Percentiles rank a stretch among this genome's conserved stretches.
Evolutionary conservation across 148 eudicot species (phyloP).

Genomic region (Rhododendron williamsianum): DNA sequence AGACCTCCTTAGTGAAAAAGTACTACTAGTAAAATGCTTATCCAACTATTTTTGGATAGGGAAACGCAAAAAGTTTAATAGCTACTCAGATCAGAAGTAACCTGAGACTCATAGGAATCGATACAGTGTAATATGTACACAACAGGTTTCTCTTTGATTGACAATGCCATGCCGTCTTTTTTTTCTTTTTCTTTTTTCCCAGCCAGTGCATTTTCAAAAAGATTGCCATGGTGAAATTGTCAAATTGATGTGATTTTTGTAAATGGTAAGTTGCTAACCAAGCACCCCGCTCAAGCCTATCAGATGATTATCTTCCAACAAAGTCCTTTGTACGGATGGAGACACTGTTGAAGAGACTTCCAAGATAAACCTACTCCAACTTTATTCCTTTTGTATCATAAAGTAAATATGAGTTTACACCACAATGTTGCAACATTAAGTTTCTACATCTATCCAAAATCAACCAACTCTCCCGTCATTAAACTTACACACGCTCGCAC

Average conservation of each 20-base stretch:
- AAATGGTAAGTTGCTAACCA: not conserved
- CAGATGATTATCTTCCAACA: not conserved
- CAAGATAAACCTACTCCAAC: not conserved
- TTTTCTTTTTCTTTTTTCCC: too few relatives aligned
- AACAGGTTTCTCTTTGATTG: not conserved
- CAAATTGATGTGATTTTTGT: not conserved
- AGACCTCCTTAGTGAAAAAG: not conserved
- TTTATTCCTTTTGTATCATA: not conserved
- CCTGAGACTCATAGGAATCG: not conserved
- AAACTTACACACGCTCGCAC: not conserved
- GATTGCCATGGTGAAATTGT: not conserved
- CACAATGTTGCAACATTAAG: not conserved
- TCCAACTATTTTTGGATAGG: not conserved
- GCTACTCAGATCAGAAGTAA: conserved; percentile 2
- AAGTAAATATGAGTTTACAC: not conserved
- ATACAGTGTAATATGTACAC: not conserved
- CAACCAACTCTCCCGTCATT: not conserved
- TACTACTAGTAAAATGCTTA: not conserved
- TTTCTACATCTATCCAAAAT: not conserved
- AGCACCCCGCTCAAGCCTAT: not conserved
- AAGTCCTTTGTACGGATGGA: not conserved
- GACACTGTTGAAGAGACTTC: not conserved
- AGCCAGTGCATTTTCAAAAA: not conserved
- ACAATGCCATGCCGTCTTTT: not conserved
- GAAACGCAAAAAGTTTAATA: not conserved